Evolutionary conservation across 257 asterid species (phyloP).

Genomic region (Solanum medicagineum): DNA sequence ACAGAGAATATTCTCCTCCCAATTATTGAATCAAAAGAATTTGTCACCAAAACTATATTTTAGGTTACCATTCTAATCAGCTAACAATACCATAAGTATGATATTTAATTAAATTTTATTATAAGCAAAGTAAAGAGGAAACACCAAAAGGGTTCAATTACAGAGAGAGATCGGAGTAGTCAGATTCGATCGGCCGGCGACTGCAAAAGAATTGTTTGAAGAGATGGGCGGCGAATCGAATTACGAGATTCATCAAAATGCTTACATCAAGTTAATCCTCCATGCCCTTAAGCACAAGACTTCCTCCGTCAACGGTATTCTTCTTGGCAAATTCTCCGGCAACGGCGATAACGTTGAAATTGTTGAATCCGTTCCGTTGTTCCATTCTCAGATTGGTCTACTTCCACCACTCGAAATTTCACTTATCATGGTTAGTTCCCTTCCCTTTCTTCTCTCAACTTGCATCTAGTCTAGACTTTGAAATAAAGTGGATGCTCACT

Average conservation of each 20-base stretch:
- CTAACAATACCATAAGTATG: no score
- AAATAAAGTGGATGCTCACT: background rate
- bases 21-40: no score
- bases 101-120: no score
- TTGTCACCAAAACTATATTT: no score
- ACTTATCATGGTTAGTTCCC: slow-evolving; percentile 55
- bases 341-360: slow-evolving; percentile 45
- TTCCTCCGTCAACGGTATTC: slow-evolving; percentile 80
- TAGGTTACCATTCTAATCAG: no score
- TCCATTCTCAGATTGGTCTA: slow-evolving; percentile 89
- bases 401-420: slow-evolving; percentile 93
- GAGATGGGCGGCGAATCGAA: slow-evolving; percentile 44
- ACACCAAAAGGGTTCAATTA: background rate
- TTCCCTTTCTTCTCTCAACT: background rate
- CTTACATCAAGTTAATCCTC: slow-evolving; percentile 85
- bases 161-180: background rate
- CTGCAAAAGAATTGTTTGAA: background rate
- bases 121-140: no score
- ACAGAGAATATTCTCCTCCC: no score
- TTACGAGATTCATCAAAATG: slow-evolving; percentile 79
- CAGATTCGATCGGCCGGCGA: background rate
- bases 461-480: background rate
- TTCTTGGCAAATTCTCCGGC: slow-evolving; percentile 63
- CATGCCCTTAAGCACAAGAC: slow-evolving; percentile 83
- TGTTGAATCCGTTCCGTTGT: slow-evolving; percentile 79